Base-by-base conservation (phyloP, 768 basidiomycete species). In the Hygrocybe coccinea region DNA sequence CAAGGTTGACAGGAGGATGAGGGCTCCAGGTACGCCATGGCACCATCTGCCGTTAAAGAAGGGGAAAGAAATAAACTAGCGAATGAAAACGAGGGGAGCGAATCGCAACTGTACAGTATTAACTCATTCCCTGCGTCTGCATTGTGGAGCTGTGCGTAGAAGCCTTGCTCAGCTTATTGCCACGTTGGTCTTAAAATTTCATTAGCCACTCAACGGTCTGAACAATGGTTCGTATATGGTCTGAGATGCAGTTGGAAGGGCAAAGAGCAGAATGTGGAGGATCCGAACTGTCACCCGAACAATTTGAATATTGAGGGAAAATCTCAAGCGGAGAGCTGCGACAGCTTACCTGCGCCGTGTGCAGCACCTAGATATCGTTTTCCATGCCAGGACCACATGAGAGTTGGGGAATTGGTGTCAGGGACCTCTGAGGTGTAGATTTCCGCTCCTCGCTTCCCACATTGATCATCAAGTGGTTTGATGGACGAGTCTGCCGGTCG, bases 331-430 rank as follows among this genome's bases (percentile, higher is more conserved):
- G 19, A 14, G 36, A 12, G 29, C 14, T 34, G n/a, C 33, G 17
- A 35, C 5, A 17, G 39, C 80, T 45, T 56, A 79, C 82, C 79
- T 52, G 82, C 71, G 15, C 83, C 83, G 68, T 84, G 83, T 2
- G 81, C 81, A 14, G 70, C 81, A 36, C 83, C 82, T 1, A 83
- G 65, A 60, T 83, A 83, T 21, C 76, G 68, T 58, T 75, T 81
- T n/a, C 73, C 69, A 59, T 81, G 76, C 83, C 83, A 84, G 9
- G 65, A 68, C 83, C 82, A 83, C 80, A 83, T 83, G 25, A 83
- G 65, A 1, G 77, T 71, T 0, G 80, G 79, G 3, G 54, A 37
- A 17, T 62, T 58, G 22, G 54, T 53, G 2, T 56, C 56, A 10
- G 61, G 60, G 19, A 74, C 55, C 34, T 72, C 70, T 3, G 56